Conservation (phyloP, 768 basidiomycete species). For the Kwoniella mangroviensis region DNA sequence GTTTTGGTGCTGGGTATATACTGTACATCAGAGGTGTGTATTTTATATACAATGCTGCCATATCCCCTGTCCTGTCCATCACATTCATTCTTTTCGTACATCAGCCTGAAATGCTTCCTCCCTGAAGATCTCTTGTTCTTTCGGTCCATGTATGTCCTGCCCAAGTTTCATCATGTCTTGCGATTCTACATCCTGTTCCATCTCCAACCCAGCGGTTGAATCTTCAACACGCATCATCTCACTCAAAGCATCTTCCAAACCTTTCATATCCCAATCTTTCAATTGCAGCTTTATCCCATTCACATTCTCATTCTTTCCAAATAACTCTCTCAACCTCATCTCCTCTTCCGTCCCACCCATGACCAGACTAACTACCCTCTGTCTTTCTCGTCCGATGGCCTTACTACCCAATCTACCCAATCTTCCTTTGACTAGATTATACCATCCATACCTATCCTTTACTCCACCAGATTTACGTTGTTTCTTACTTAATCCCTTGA, state of each 20-base stretch:
- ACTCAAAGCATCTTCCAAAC: slow-evolving; percentile 2
- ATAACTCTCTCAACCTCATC: slow-evolving; percentile 24
- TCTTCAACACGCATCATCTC: not conserved
- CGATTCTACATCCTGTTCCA: not conserved
- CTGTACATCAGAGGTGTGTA: not conserved
- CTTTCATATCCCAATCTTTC: slow-evolving; percentile 15
- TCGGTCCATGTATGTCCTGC: too few relatives aligned
- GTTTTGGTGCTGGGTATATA: not conserved
- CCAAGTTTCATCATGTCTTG: too few relatives aligned
- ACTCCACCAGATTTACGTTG: slow-evolving; percentile 19
- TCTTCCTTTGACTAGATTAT: slow-evolving; percentile 24
- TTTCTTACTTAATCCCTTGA: slow-evolving; percentile 7
- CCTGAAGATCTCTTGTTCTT: too few relatives aligned
- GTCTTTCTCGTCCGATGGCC: not conserved
- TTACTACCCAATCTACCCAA: slow-evolving; percentile 26
- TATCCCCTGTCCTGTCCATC: too few relatives aligned
- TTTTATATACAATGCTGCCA: too few relatives aligned
- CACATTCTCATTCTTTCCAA: not conserved
- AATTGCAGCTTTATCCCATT: not conserved
- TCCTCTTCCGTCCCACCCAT: slow-evolving; percentile 28
- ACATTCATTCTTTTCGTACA: too few relatives aligned
- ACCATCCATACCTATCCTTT: slow-evolving; percentile 12
- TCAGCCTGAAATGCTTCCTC: too few relatives aligned
- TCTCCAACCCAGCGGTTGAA: not conserved
- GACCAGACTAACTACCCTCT: slow-evolving; percentile 26